These are phyloP conservation scores for Saxophila tyrrhenica DNA, from an alignment of 495 filamentous ascomycete genomes.

Conservation along the genomic window DNA sequence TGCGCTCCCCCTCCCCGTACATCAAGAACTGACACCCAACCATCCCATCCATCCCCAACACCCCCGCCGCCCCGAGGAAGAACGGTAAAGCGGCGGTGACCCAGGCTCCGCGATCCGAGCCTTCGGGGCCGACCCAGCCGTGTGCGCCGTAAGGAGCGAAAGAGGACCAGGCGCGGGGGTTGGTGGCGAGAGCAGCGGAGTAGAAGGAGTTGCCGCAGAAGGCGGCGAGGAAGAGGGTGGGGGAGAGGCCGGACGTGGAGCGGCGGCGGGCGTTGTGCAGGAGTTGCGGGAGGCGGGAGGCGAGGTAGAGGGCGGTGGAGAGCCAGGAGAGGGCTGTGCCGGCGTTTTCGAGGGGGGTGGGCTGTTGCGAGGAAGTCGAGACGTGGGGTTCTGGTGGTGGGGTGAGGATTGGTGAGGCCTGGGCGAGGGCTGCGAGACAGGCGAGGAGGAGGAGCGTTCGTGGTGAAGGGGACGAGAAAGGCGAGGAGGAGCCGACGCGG, in stretches of 20 bases:
- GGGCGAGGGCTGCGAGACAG: slow-evolving; percentile 24
- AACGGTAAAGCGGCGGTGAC: slow-evolving; percentile 51
- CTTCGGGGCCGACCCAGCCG: slow-evolving; percentile 53
- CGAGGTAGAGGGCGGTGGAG: slow-evolving; percentile 55
- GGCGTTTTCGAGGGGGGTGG: slow-evolving; percentile 33
- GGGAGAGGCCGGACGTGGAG: slow-evolving; percentile 59
- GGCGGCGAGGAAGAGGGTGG: slow-evolving; percentile 56
- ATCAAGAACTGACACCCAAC: slow-evolving; percentile 55
- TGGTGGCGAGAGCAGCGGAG: slow-evolving; percentile 51
- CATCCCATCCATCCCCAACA: slow-evolving; percentile 52
- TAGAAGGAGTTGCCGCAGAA: slow-evolving; percentile 68
- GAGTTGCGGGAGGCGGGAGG: slow-evolving; percentile 60
- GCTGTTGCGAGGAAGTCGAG: slow-evolving; percentile 4
- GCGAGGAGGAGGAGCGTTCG: slow-evolving; percentile 26
- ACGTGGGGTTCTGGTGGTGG: slow-evolving; percentile 24
- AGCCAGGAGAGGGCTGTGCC: slow-evolving; percentile 55
- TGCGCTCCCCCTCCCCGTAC: slow-evolving; percentile 34
- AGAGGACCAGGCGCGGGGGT: slow-evolving; percentile 55
- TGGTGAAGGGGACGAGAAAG: slow-evolving; percentile 19
- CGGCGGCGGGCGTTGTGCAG: slow-evolving; percentile 55
- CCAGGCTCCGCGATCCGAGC: slow-evolving; percentile 48
- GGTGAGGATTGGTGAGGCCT: slow-evolving; percentile 25
- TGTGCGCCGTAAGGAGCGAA: slow-evolving; percentile 52
- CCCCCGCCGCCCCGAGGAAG: slow-evolving; percentile 60
- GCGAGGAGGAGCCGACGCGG: slow-evolving; percentile 10